phyloP scores from a whole-genome alignment of 176 grass and related monocot species.

The barley (Hordeum vulgare) region DNA sequence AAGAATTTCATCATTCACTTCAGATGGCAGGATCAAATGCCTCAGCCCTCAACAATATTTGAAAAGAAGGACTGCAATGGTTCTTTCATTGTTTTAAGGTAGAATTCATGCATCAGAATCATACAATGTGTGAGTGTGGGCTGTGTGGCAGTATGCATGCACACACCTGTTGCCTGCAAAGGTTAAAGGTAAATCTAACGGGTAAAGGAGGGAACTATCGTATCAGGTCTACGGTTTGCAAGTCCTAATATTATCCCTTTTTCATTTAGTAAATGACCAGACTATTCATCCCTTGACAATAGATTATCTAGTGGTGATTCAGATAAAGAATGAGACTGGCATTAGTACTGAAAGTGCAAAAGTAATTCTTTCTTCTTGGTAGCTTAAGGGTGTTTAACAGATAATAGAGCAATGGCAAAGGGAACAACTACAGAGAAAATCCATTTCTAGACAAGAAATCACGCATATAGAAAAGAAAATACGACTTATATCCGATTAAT shows the following conservation, averaged over 20 bases:
- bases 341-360: background rate
- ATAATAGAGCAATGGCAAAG: background rate
- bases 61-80: background rate
- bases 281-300: background rate
- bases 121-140: background rate
- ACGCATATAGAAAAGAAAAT: background rate
- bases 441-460: background rate
- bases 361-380: background rate
- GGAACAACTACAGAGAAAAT: background rate
- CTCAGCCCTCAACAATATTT: background rate
- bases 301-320: conserved; percentile 5
- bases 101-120: background rate
- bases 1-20: conserved; percentile 4
- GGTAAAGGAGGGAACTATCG: background rate
- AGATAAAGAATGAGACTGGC: background rate
- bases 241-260: background rate
- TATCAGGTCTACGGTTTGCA: background rate
- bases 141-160: conserved; percentile 2
- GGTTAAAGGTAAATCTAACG: background rate
- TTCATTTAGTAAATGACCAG: background rate
- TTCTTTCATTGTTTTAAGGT: conserved; percentile 15
- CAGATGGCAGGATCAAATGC: conserved; percentile 14
- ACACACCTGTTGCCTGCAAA: conserved; percentile 3
- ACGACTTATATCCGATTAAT: background rate
- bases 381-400: background rate